Evolutionary conservation across 2,329 filamentous ascomycete genomes (phyloP), one percentile per base, ranked within the genome.

Genomic region (Sclerotinia subarctica): DNA sequence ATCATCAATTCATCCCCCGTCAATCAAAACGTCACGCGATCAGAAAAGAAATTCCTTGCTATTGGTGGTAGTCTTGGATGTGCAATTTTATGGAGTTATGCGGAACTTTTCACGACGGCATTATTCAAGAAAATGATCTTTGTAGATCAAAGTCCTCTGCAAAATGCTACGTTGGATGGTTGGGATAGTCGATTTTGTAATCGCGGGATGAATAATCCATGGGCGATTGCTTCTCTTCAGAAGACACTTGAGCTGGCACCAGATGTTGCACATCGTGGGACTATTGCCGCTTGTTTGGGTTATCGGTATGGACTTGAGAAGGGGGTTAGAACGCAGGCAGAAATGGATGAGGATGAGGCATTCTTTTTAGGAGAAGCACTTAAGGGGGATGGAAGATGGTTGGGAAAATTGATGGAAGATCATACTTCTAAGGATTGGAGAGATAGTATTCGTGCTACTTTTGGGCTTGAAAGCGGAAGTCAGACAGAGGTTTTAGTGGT

Each of bases 331-430:
- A 15, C 46, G 2, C 59, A 63, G 46, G 1, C 24, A 5, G 46
- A 42, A 21, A 51, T 26, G 17, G 59, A 63, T 2, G 44, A 62
- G 29, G 76, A 77, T 63, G 74, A 76, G 47, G 56, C 35, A 0
- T 78, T 77, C 64, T 78, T 78, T 64, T 49, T 78, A 0, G 44
- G 19, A 1, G 73, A 76, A 53, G 75, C 76, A 2, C 70, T 77
- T 69, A 75, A 76, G 46, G 74, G 75, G 0, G 59, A 74, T 54
- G 58, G 68, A n/a, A 70, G 67, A 17, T 77, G 75, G 74, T 73
- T 73, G 53, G 76, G 75, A 11, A 73, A 72, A 52, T 62, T 78
- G 29, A 78, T 78, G 76, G 74, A 74, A 5, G 76, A 78, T 67
- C 76, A 78, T 57, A 78, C 76, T 4, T 54, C 69, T 3, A 58